Conservation (phyloP, 768 basidiomycete genomes). For the Tricholoma flavovirens region DNA sequence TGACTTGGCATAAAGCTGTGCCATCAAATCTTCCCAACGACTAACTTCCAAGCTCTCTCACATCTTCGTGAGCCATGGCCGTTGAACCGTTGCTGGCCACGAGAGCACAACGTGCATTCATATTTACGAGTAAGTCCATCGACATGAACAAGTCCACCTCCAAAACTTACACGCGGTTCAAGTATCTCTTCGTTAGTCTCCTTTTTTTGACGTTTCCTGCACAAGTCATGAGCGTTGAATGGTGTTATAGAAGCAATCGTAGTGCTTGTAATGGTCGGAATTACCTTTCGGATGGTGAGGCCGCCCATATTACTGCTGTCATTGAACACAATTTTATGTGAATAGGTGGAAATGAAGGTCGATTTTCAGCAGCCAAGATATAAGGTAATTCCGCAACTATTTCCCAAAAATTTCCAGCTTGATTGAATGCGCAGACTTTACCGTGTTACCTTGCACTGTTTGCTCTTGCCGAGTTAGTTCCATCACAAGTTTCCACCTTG, state of each 20-base stretch:
- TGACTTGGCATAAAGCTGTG: neutral
- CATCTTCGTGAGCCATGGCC: constrained; percentile 42
- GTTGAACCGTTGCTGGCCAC: constrained; percentile 69
- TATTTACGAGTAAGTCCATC: constrained; percentile 53
- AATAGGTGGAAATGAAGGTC: constrained; percentile 49
- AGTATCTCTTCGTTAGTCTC: constrained; percentile 58
- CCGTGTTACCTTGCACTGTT: constrained; percentile 85
- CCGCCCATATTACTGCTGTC: neutral
- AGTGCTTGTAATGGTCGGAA: constrained; percentile 69
- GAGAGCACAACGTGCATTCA: constrained; percentile 65
- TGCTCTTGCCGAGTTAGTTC: constrained; percentile 68
- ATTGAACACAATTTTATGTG: neutral
- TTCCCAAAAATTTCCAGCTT: neutral
- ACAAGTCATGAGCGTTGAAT: neutral
- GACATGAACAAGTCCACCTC: neutral
- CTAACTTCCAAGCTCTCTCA: neutral
- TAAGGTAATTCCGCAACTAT: constrained; percentile 36
- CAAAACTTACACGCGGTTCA: constrained; percentile 7
- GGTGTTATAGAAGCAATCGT: constrained; percentile 60
- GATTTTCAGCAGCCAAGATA: constrained; percentile 37
- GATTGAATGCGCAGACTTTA: constrained; percentile 45
- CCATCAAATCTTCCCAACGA: neutral
- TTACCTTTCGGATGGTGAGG: constrained; percentile 62
- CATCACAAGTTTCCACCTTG: neutral
- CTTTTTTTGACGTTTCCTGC: neutral